Percentiles rank a stretch among this genome's conserved stretches.
These are phyloP conservation scores for Leccinum angustisporum DNA, from an alignment of 1,284 basidiomycete species.

Conservation along the genomic window DNA sequence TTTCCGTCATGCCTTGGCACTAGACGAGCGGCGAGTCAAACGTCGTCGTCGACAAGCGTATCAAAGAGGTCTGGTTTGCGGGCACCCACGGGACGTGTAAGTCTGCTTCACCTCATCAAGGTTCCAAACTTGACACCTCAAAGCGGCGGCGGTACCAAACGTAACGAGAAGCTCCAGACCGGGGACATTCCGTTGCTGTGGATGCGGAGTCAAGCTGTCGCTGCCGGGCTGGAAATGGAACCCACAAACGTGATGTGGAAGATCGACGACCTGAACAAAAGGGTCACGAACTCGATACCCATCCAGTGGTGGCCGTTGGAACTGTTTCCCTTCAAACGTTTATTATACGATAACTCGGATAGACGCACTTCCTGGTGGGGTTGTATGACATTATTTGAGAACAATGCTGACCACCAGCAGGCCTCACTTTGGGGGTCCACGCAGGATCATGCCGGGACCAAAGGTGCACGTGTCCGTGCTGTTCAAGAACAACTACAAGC, in stretches of 20 bases:
- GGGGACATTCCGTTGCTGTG: conserved; percentile 34
- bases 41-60: conserved; percentile 10
- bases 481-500: conserved; percentile 32
- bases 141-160: conserved; percentile 34
- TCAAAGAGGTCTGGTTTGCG: conserved; percentile 40
- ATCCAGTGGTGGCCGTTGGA: conserved; percentile 31
- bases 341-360: conserved; percentile 30
- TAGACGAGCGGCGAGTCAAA: conserved; percentile 43
- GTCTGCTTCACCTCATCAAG: conserved; percentile 10
- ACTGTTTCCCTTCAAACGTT: conserved; percentile 26
- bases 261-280: conserved; percentile 29
- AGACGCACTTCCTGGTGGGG: conserved; percentile 21
- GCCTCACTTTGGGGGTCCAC: conserved; percentile 27
- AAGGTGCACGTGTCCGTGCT: conserved; percentile 34
- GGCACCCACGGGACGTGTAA: conserved; percentile 38
- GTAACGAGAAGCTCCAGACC: conserved; percentile 29
- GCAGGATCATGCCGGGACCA: conserved; percentile 32
- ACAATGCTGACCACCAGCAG: conserved; percentile 20
- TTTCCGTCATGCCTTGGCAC: conserved; percentile 34
- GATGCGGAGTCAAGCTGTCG: conserved; percentile 34
- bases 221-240: conserved; percentile 25
- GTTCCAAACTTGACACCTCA: not conserved
- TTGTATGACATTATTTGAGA: too few species aligned
- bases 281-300: conserved; percentile 23
- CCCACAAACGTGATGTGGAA: conserved; percentile 29